Base-by-base conservation (phyloP, 345 rosid genomes). In the Eucalyptus cladocalyx region DNA sequence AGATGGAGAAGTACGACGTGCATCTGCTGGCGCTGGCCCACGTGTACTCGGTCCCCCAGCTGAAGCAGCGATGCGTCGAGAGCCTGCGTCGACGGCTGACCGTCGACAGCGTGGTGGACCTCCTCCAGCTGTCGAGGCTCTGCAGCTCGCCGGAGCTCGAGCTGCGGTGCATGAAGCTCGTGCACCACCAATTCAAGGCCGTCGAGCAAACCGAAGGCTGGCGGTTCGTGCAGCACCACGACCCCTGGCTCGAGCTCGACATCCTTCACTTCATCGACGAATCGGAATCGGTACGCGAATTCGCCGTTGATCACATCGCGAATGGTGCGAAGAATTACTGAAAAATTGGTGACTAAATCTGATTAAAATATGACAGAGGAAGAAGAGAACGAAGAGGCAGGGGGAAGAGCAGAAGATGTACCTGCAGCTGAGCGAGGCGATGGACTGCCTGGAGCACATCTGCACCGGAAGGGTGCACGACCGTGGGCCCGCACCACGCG, bases 391-490 rank as follows among this genome's bases (percentile, higher is more conserved):
- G 54, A 94, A 92, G 88, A 89, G 96, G 93, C 94, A 88, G 1
- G 91, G 88, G 76, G 89, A 90, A 43, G 98, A 95, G 50, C 97
- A 94, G 92, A 76, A 91, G 86, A 49, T 97, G 85, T 97, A 95
- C 87, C 49, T 93, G 91, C 94, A 97, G 90, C 92, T 97, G 53
- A 92, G 94, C 87, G 99, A 95, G 88, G 99, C 97, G 42, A 95
- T 97, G 99, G 97, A 94, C 26, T 95, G 99, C 90, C 80, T 97
- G 88, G 97, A 96, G 88, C 99, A 97, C 92, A 97, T 97, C 86
- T 97, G 95, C 93, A 95, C 95, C 95, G 0, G 95, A 96, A 87
- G 99, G 99, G 13, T 97, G 99, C 92, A 97, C 95, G 1, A 87
- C 83, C 26, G 97, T 97, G 15, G 95, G 96, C 47, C 99, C 98